Conservation (phyloP, 495 filamentous ascomycete species). For the Xeromyces bisporus region DNA sequence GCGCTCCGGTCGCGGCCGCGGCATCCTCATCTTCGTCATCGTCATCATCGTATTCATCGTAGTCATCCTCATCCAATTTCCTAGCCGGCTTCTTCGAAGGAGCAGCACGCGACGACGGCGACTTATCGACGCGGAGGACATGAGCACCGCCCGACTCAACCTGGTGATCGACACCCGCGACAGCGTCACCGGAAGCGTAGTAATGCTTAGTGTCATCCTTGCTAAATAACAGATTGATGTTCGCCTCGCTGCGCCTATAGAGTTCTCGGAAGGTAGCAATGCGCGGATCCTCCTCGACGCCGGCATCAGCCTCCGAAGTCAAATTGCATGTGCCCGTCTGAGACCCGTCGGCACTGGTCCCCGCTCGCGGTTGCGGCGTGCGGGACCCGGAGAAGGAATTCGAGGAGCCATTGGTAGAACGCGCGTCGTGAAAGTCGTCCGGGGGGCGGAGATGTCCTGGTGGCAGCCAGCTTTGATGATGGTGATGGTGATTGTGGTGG, state of each 20-base stretch:
- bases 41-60: slow-evolving; percentile 65
- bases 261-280: slow-evolving; percentile 43
- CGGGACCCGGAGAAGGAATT: slow-evolving; percentile 27
- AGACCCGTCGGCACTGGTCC: slow-evolving; percentile 30
- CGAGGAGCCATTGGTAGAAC: slow-evolving; percentile 30
- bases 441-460: slow-evolving; percentile 32
- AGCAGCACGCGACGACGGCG: slow-evolving; percentile 16
- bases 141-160: slow-evolving; percentile 11
- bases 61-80: slow-evolving; percentile 68
- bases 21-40: slow-evolving; percentile 68
- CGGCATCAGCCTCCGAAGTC: slow-evolving; percentile 33
- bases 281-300: slow-evolving; percentile 47
- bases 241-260: slow-evolving; percentile 41
- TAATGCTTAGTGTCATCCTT: no score
- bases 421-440: slow-evolving; percentile 29
- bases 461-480: slow-evolving; percentile 30
- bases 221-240: slow-evolving; percentile 42
- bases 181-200: slow-evolving; percentile 16
- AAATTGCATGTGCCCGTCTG: slow-evolving; percentile 27
- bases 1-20: slow-evolving; percentile 28
- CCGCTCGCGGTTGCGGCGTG: slow-evolving; percentile 33
- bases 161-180: slow-evolving; percentile 10
- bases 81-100: slow-evolving; percentile 46
- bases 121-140: slow-evolving; percentile 26
- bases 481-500: no score